A percentile compares a stretch with the other conserved stretches of the same genome.
Evolutionary conservation across 495 filamentous ascomycete genomes (phyloP).

Genomic region (Neurospora africana): DNA sequence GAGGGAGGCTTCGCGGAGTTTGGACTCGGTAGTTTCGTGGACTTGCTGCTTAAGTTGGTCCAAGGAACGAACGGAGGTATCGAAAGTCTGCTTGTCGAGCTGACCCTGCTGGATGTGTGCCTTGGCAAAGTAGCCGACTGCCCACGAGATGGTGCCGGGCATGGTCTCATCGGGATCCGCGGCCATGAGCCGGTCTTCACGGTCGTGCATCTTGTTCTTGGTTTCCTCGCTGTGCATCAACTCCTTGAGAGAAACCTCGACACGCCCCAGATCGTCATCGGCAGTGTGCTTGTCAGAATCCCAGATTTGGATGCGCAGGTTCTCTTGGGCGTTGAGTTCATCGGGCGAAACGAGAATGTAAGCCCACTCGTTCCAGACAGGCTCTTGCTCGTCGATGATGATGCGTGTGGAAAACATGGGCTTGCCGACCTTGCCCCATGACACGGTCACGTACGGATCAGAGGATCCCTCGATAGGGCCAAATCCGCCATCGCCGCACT

Average conservation of each 20-base stretch:
- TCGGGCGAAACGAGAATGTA: conserved; percentile 54
- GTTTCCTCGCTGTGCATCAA: conserved; percentile 47
- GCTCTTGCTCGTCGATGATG: conserved; percentile 50
- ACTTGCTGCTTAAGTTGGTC: conserved; percentile 45
- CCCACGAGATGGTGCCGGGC: conserved; percentile 61
- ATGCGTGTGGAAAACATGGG: conserved; percentile 54
- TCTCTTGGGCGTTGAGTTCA: conserved; percentile 64
- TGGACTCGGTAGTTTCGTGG: conserved; percentile 39
- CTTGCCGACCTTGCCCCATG: conserved; percentile 68
- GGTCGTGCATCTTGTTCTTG: conserved; percentile 43
- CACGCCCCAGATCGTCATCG: conserved; percentile 61
- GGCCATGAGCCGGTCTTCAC: conserved; percentile 49
- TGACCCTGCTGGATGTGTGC: conserved; percentile 44
- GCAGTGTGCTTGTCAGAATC: conserved; percentile 59
- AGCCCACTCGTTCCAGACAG: conserved; percentile 58
- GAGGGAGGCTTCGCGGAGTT: conserved; percentile 48
- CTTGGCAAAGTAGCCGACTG: conserved; percentile 61
- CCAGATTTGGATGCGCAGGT: conserved; percentile 57
- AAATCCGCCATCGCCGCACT: conserved; percentile 51
- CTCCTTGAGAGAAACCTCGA: conserved; percentile 54
- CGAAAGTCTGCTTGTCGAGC: conserved; percentile 43
- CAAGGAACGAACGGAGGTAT: conserved; percentile 36
- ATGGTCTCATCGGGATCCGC: conserved; percentile 51
- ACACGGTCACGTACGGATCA: conserved; percentile 59
- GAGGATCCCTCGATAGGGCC: conserved; percentile 48